phyloP scores from a whole-genome alignment of 306 rosid genomes.

The Vigna trinervia region DNA sequence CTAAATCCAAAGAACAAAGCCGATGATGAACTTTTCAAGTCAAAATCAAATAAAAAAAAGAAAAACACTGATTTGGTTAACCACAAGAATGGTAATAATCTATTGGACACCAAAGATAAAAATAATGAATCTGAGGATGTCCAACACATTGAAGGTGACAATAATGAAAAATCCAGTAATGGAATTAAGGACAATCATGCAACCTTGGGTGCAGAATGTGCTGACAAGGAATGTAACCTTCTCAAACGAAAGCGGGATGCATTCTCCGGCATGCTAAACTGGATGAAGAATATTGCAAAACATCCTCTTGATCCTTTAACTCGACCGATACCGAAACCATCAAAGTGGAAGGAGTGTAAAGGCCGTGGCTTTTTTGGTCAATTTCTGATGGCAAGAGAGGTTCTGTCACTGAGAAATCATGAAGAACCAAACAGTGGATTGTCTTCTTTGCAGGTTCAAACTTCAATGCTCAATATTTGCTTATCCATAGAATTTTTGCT shows the following conservation, averaged over 20 bases:
- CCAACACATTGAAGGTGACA: constrained; percentile 29
- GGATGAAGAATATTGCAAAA: constrained; percentile 67
- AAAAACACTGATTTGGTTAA: constrained; percentile 43
- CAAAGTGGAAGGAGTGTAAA: constrained; percentile 60
- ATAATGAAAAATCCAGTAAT: constrained; percentile 31
- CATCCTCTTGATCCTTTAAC: constrained; percentile 57
- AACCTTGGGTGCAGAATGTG: constrained; percentile 37
- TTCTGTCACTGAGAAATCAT: constrained; percentile 46
- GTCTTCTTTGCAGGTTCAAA: constrained; percentile 65
- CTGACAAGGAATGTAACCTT: constrained; percentile 45
- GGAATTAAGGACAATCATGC: constrained; percentile 32
- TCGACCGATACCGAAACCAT: constrained; percentile 61
- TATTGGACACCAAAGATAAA: constrained; percentile 39
- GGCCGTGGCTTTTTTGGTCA: constrained; percentile 63
- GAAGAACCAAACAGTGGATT: constrained; percentile 52
- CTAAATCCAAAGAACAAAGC: constrained; percentile 42
- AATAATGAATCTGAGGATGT: constrained; percentile 36
- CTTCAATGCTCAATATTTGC: constrained; percentile 25
- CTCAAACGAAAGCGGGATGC: constrained; percentile 72
- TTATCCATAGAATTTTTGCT: constrained; percentile 25
- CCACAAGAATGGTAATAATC: constrained; percentile 41
- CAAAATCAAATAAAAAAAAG: constrained; percentile 46
- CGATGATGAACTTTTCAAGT: constrained; percentile 38
- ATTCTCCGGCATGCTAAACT: constrained; percentile 69
- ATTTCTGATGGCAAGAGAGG: constrained; percentile 66